Evolutionary conservation across 2,329 filamentous ascomycete genomes (phyloP).

Genomic region (Sordariomycetes sp.): DNA sequence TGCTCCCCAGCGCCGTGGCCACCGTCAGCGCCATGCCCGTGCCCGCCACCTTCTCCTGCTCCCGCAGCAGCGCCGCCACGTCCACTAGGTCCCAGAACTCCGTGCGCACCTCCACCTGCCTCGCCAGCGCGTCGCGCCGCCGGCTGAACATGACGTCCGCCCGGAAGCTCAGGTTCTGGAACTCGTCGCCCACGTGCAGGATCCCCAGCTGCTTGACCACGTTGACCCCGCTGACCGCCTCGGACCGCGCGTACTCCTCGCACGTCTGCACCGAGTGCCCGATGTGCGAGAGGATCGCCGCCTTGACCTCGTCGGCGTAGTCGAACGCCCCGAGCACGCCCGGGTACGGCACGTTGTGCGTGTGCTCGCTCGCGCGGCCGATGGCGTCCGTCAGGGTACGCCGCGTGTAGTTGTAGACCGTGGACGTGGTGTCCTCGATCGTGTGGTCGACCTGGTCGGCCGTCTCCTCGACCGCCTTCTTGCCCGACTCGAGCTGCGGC

Average conservation of each 20-base stretch:
- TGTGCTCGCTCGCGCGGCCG: slow-evolving; percentile 59
- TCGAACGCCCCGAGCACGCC: slow-evolving; percentile 78
- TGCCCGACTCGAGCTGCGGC: slow-evolving; percentile 74
- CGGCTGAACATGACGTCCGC: slow-evolving; percentile 91
- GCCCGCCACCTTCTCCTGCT: slow-evolving; percentile 88
- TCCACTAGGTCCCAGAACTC: slow-evolving; percentile 94
- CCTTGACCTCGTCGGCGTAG: slow-evolving; percentile 87
- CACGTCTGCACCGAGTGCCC: slow-evolving; percentile 66
- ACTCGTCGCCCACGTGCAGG: slow-evolving; percentile 78
- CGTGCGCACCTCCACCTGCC: slow-evolving; percentile 77
- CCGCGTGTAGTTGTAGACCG: slow-evolving; percentile 78
- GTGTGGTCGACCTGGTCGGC: slow-evolving; percentile 70
- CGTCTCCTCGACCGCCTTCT: slow-evolving; percentile 68
- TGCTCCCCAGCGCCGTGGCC: slow-evolving; percentile 72
- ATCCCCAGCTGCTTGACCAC: slow-evolving; percentile 83
- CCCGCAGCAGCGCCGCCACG: slow-evolving; percentile 67
- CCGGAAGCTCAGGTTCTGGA: slow-evolving; percentile 76
- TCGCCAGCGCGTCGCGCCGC: slow-evolving; percentile 68
- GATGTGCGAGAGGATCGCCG: slow-evolving; percentile 84
- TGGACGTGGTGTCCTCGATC: slow-evolving; percentile 75
- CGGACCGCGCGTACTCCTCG: slow-evolving; percentile 74
- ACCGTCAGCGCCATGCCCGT: slow-evolving; percentile 92
- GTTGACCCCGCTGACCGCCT: slow-evolving; percentile 72
- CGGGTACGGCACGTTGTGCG: slow-evolving; percentile 77
- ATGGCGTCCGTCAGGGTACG: slow-evolving; percentile 68